These are phyloP conservation scores for Yamadazyma sp. DNA, from an alignment of 805 yeast species.

Conservation along the genomic window DNA sequence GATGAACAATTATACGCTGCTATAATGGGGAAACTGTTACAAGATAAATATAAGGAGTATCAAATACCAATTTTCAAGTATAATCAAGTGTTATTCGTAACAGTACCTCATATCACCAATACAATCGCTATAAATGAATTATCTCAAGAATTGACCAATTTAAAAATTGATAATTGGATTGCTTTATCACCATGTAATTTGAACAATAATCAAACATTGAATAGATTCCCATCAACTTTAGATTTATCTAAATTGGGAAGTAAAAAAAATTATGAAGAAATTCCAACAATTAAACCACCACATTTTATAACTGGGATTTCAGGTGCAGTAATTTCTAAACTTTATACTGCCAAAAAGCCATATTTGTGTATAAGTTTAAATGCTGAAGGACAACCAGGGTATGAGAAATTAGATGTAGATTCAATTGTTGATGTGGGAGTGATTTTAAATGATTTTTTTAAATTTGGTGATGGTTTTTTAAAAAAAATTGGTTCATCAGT, in stretches of 20 bases:
- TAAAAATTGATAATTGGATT: constrained; percentile 22
- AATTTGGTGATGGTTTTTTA: constrained; percentile 11
- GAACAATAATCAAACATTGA: constrained; percentile 27
- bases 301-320: constrained; percentile 58
- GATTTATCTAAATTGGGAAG: too few species aligned
- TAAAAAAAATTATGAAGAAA: background rate
- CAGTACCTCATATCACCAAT: constrained; percentile 37
- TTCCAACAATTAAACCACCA: constrained; percentile 50
- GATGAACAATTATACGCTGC: constrained; percentile 49
- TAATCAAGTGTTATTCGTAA: constrained; percentile 15
- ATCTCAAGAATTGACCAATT: constrained; percentile 19
- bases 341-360: constrained; percentile 6
- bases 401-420: constrained; percentile 50
- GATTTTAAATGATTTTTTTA: constrained; percentile 13
- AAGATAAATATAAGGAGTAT: constrained; percentile 16
- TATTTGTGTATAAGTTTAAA: constrained; percentile 35
- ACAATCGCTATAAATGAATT: constrained; percentile 30
- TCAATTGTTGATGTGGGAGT: constrained; percentile 34
- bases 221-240: constrained; percentile 10
- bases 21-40: constrained; percentile 17
- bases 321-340: constrained; percentile 41
- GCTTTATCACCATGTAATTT: constrained; percentile 35
- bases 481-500: constrained; percentile 16
- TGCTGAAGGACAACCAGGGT: constrained; percentile 63
- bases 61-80: constrained; percentile 21